phyloP scores from a whole-genome alignment of 2,329 filamentous ascomycete species.

The Celoporthe dispersa region DNA sequence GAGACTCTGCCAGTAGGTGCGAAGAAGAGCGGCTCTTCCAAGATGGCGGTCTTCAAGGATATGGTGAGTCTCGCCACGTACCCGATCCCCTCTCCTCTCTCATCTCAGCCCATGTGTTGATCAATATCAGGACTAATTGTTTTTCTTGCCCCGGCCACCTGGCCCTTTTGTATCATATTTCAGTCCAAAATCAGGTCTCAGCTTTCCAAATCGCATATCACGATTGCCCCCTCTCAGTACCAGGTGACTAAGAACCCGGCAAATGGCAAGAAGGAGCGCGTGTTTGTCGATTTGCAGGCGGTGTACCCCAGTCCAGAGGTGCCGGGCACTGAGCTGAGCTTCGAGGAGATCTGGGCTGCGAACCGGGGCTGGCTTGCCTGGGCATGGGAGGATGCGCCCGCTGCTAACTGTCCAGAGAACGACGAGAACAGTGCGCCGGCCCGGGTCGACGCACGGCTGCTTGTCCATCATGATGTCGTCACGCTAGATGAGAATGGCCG shows the following conservation, averaged over 20 bases:
- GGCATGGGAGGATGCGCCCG: slow-evolving; percentile 53
- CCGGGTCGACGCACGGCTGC: slow-evolving; percentile 44
- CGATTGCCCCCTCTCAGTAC: slow-evolving; percentile 71
- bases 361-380: slow-evolving; percentile 71
- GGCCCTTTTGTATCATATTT: slow-evolving; percentile 51
- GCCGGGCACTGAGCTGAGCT: slow-evolving; percentile 77
- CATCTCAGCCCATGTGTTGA: slow-evolving; percentile 71
- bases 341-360: slow-evolving; percentile 87
- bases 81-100: slow-evolving; percentile 41
- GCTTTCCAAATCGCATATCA: slow-evolving; percentile 65
- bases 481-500: slow-evolving; percentile 65
- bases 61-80: slow-evolving; percentile 67
- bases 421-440: slow-evolving; percentile 36
- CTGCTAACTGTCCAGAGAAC: slow-evolving; percentile 30
- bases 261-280: slow-evolving; percentile 81
- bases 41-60: slow-evolving; percentile 95
- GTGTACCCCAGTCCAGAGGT: slow-evolving; percentile 81
- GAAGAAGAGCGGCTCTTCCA: slow-evolving; percentile 74
- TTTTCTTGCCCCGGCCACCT: slow-evolving; percentile 42
- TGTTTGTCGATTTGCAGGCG: slow-evolving; percentile 84
- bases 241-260: slow-evolving; percentile 83
- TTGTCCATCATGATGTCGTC: slow-evolving; percentile 49
- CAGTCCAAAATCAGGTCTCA: slow-evolving; percentile 64
- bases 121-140: slow-evolving; percentile 92
- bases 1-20: slow-evolving; percentile 88